Conservation (phyloP, 306 rosid genomes). For the Benincasa hispida region DNA sequence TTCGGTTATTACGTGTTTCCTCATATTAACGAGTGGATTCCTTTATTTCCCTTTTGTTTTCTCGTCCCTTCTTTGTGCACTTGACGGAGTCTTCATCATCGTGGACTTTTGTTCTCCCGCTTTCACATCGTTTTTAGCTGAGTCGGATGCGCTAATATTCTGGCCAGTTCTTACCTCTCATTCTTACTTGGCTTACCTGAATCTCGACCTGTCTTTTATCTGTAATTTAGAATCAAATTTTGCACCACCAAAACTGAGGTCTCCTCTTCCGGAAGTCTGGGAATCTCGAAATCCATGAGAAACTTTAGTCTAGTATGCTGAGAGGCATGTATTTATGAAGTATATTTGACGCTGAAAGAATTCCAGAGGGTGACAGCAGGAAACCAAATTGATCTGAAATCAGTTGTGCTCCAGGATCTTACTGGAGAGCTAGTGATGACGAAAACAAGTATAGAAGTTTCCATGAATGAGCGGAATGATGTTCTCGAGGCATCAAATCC, state of each 20-base stretch:
- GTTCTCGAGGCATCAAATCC: slow-evolving; percentile 27
- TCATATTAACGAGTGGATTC: neutral
- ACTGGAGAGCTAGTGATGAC: slow-evolving; percentile 46
- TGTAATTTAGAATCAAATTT: neutral
- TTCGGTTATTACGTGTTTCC: too few relatives aligned
- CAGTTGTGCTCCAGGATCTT: slow-evolving; percentile 6
- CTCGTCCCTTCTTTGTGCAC: neutral
- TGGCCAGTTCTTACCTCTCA: neutral
- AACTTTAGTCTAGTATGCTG: neutral
- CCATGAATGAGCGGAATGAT: slow-evolving; percentile 29
- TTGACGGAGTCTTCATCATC: neutral
- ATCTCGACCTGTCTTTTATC: neutral
- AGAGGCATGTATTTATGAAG: neutral
- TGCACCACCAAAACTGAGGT: neutral
- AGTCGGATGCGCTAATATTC: neutral
- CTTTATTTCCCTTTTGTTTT: neutral
- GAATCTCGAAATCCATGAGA: neutral
- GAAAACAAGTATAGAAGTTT: slow-evolving; percentile 20
- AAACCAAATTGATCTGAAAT: neutral
- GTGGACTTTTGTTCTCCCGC: neutral
- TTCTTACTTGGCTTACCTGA: neutral
- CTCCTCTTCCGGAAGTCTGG: neutral
- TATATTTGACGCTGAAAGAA: neutral
- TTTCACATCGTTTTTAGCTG: neutral
- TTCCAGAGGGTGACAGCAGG: neutral